A percentile compares a stretch with the other conserved stretches of the same genome.
These are phyloP conservation scores for Calocybe gangraenosa DNA, from an alignment of 768 basidiomycete genomes.

Conservation along the genomic window DNA sequence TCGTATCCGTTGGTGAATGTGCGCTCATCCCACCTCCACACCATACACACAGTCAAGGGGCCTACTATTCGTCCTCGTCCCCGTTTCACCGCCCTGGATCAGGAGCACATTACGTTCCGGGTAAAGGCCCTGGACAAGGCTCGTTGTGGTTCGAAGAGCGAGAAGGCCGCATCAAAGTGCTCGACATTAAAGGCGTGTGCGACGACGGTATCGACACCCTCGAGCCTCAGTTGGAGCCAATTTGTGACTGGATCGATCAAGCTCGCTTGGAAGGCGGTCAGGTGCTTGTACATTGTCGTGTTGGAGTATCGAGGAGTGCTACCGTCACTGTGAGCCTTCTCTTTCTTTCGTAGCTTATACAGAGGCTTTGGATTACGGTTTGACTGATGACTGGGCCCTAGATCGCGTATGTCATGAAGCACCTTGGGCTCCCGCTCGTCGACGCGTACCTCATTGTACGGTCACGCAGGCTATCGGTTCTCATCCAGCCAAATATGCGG, in stretches of 20 bases:
- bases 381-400: constrained; percentile 19
- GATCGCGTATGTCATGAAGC: constrained; percentile 98
- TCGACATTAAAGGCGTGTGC: constrained; percentile 88
- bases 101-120: constrained; percentile 33
- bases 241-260: constrained; percentile 91
- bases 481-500: constrained; percentile 96
- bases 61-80: constrained; percentile 13
- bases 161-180: constrained; percentile 84
- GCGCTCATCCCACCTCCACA: constrained; percentile 78
- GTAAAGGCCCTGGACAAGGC: constrained; percentile 54
- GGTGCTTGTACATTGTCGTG: constrained; percentile 94
- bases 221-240: constrained; percentile 80
- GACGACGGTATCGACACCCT: constrained; percentile 97
- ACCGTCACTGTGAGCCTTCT: constrained; percentile 70
- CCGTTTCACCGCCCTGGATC: constrained; percentile 25
- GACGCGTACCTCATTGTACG: constrained; percentile 94
- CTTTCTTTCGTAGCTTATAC: not conserved
- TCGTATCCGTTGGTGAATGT: constrained; percentile 95
- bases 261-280: constrained; percentile 82
- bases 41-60: constrained; percentile 23
- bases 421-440: constrained; percentile 78
- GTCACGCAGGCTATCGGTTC: constrained; percentile 81
- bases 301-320: constrained; percentile 95
- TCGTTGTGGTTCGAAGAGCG: constrained; percentile 86
- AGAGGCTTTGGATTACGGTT: constrained; percentile 2